A percentile compares a stretch with the other conserved stretches of the same genome.
Conservation (phyloP, 2,329 filamentous ascomycete species). For the Erysiphe neolycopersici region DNA sequence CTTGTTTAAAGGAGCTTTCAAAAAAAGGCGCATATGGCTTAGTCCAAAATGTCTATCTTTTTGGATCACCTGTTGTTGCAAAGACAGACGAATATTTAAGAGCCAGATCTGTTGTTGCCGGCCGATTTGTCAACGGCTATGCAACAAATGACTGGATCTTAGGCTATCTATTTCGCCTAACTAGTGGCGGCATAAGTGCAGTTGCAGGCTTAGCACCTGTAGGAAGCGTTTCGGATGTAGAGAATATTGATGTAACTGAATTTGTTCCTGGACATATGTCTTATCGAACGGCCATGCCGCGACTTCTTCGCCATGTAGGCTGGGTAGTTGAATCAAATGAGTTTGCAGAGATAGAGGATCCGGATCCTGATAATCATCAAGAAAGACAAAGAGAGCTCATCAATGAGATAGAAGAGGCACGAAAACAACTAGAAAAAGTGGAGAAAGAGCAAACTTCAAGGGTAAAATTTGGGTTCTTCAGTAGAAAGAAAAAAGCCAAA, state of each 20-base stretch:
- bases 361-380: constrained; percentile 78
- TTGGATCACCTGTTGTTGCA: constrained; percentile 74
- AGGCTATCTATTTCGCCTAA: constrained; percentile 84
- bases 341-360: constrained; percentile 89
- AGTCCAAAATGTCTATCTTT: constrained; percentile 85
- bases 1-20: constrained; percentile 66
- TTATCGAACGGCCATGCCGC: constrained; percentile 79
- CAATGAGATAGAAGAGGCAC: constrained; percentile 84
- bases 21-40: constrained; percentile 63
- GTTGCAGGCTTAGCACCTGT: constrained; percentile 64
- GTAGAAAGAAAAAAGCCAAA: constrained; percentile 37
- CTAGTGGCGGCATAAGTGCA: constrained; percentile 68
- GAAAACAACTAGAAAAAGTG: constrained; percentile 61
- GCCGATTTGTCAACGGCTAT: constrained; percentile 88
- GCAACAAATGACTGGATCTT: constrained; percentile 93
- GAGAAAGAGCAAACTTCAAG: constrained; percentile 31
- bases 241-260: constrained; percentile 73
- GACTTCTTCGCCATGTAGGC: constrained; percentile 59
- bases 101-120: constrained; percentile 59
- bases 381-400: constrained; percentile 78
- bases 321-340: constrained; percentile 85
- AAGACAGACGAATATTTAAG: constrained; percentile 74
- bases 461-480: constrained; percentile 48
- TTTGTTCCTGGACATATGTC: constrained; percentile 85
- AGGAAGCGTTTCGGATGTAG: constrained; percentile 49